Percentiles rank a stretch among this genome's conserved stretches.
phyloP scores from a whole-genome alignment of 176 grass and related monocot genomes.

The Thalia dealbata region DNA sequence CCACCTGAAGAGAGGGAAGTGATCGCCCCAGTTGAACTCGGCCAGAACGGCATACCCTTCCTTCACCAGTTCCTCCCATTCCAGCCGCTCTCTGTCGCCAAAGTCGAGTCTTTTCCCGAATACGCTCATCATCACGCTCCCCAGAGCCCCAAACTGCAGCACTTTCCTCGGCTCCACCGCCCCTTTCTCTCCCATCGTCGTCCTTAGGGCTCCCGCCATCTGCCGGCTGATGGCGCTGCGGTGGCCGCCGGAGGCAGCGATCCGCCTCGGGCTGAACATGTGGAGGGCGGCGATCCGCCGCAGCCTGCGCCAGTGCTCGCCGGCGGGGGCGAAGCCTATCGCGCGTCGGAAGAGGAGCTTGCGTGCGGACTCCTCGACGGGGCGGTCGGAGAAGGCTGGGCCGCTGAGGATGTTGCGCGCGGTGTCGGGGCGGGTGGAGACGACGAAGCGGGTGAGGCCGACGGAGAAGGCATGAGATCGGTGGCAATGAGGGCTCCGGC shows the following conservation, averaged over 20 bases:
- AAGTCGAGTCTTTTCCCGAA: conserved; percentile 32
- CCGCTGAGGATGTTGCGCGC: conserved; percentile 6
- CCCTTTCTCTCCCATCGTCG: conserved; percentile 11
- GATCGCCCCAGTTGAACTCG: conserved; percentile 36
- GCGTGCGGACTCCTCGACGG: conserved; percentile 9
- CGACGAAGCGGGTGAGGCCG: conserved; percentile 8
- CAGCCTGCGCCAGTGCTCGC: conserved; percentile 12
- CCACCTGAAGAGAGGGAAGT: conserved; percentile 28
- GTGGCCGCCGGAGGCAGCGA: conserved; percentile 18
- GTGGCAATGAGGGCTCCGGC: not conserved
- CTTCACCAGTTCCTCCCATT: conserved; percentile 20
- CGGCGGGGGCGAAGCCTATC: conserved; percentile 13
- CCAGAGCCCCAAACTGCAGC: conserved; percentile 26
- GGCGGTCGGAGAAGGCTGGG: conserved; percentile 8
- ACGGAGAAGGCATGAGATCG: conserved; percentile 11
- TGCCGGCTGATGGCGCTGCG: conserved; percentile 10
- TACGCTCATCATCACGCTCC: conserved; percentile 29
- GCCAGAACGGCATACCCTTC: conserved; percentile 36
- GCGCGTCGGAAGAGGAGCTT: conserved; percentile 11
- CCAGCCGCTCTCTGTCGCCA: conserved; percentile 9
- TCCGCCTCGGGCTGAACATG: conserved; percentile 27
- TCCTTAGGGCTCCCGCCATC: conserved; percentile 21
- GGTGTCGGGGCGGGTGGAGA: conserved; percentile 6
- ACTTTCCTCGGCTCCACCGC: conserved; percentile 19
- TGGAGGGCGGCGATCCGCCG: conserved; percentile 16